Evolutionary conservation across 768 basidiomycete genomes (phyloP).

Genomic region (Xerocomellus chrysenteron): DNA sequence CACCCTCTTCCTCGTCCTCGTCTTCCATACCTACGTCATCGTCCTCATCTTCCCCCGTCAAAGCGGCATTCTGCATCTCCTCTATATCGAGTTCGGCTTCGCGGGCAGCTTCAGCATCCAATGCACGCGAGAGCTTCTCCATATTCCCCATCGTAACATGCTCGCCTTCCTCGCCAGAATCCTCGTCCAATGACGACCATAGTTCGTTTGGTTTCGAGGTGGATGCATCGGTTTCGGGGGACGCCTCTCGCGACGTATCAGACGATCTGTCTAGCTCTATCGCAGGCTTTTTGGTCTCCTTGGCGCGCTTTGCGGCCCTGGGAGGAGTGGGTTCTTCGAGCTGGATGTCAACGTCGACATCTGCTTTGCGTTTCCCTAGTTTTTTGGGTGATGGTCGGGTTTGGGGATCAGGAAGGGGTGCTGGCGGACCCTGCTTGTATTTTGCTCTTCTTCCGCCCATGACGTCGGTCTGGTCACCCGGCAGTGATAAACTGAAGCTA

Average conservation of each 20-base stretch:
- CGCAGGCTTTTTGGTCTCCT: conserved; percentile 23
- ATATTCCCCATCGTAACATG: conserved; percentile 77
- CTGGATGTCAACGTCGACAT: conserved; percentile 34
- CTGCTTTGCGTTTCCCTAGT: conserved; percentile 74
- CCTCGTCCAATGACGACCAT: conserved; percentile 42
- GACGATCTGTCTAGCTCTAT: conserved; percentile 25
- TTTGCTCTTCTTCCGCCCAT: conserved; percentile 90
- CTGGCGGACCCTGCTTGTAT: conserved; percentile 77
- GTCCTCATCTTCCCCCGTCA: conserved; percentile 48
- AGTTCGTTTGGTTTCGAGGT: conserved; percentile 18
- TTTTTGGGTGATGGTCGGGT: conserved; percentile 47
- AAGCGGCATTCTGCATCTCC: conserved; percentile 59
- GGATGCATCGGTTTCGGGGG: conserved; percentile 36
- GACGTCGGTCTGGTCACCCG: conserved; percentile 5
- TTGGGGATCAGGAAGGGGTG: conserved; percentile 46
- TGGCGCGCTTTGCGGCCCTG: conserved; percentile 39
- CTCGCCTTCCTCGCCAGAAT: conserved; percentile 49
- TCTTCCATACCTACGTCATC: conserved; percentile 43
- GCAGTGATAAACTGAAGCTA: background rate
- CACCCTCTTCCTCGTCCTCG: conserved; percentile 36
- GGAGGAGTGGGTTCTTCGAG: conserved; percentile 26
- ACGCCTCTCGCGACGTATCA: conserved; percentile 43
- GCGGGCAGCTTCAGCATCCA: conserved; percentile 64
- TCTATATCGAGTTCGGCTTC: conserved; percentile 70
- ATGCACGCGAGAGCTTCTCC: conserved; percentile 74